A percentile compares a stretch with the other conserved stretches of the same genome.
Evolutionary conservation across 2,329 filamentous ascomycete genomes (phyloP).

Genomic region (Rachicladosporium sp.): DNA sequence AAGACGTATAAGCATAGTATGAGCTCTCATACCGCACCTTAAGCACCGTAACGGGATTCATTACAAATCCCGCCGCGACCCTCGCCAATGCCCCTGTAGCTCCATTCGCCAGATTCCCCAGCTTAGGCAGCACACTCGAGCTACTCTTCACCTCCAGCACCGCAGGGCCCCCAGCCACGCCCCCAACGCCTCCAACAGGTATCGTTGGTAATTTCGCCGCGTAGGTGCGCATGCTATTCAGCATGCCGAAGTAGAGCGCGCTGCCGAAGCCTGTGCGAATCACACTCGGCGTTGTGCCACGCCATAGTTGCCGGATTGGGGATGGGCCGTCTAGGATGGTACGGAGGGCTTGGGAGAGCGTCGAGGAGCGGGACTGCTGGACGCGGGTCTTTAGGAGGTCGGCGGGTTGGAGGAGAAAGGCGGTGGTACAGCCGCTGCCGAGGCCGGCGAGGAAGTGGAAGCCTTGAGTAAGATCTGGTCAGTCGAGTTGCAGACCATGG

Average conservation of each 20-base stretch:
- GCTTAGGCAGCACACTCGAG: conserved; percentile 66
- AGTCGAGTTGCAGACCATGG: too few species aligned
- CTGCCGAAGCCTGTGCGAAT: conserved; percentile 86
- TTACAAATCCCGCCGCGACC: conserved; percentile 72
- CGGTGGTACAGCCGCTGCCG: conserved; percentile 73
- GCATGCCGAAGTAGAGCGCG: conserved; percentile 82
- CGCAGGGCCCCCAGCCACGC: conserved; percentile 10
- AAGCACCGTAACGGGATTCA: conserved; percentile 93
- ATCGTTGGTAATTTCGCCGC: conserved; percentile 15
- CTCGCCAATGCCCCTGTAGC: conserved; percentile 72
- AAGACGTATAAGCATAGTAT: conserved; percentile 69
- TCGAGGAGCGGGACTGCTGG: conserved; percentile 63
- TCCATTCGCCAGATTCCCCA: conserved; percentile 76
- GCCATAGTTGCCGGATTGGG: conserved; percentile 69
- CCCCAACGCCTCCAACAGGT: conserved; percentile 7
- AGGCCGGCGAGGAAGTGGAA: conserved; percentile 87
- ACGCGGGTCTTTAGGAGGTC: conserved; percentile 94
- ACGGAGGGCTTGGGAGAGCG: conserved; percentile 56
- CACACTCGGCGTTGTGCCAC: conserved; percentile 84
- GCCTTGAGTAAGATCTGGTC: conserved; percentile 30
- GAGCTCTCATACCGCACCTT: conserved; percentile 93
- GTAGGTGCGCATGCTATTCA: conserved; percentile 50
- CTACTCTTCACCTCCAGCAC: conserved; percentile 2
- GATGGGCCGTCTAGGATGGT: conserved; percentile 54
- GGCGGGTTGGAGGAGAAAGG: conserved; percentile 82